Base-by-base conservation (phyloP, 2,329 filamentous ascomycete genomes). In the Phialophora expanda region DNA sequence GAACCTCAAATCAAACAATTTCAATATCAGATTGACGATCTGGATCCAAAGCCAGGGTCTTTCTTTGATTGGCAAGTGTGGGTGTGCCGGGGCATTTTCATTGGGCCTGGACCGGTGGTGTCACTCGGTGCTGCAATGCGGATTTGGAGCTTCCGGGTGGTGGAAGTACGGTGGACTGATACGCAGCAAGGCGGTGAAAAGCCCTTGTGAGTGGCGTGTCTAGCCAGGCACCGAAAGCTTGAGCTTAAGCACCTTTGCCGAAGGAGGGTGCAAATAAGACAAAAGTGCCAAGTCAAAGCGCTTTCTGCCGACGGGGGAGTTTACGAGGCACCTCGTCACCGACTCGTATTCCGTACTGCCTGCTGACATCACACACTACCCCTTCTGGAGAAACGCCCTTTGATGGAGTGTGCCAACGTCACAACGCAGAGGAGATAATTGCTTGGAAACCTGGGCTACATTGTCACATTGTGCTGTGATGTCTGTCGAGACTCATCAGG, bases 51-150 rank as follows among this genome's bases (percentile, higher is more conserved):
- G 12, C 53, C 53, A 55, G 53, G 53, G 53, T 32, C 26, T 62
- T 56, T 66, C 46, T 57, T 62, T 60, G 61, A 65, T 64, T 63
- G 55, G 55, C 41, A 54, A 44, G n/a, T 54, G 53, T 60, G 64
- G 61, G 24, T 44, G 51, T 17, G 56, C 24, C 11, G 57, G 53
- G 55, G 55, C 51, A 32, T 28, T 66, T 67, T 69, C 41, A 69
- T 69, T 69, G 67, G 67, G 30, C 46, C 17, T 46, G 57, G 28
- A 5, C 22, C 24, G 56, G 67, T 69, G 67, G 67, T 62, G 66
- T 69, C 67, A 69, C 65, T 67, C 67, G 67, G 67, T 59, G 54
- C 51, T 46, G 64, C 34, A 56, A 30, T 26, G 51, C 54, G 63
- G 62, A 32, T 50, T 22, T 59, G 34, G 34, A 62, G 56, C 46